Evolutionary conservation across 352 stramenopile species (phyloP), one percentile per base, ranked within the genome.

Genomic region (Globisporangium middletonii): DNA sequence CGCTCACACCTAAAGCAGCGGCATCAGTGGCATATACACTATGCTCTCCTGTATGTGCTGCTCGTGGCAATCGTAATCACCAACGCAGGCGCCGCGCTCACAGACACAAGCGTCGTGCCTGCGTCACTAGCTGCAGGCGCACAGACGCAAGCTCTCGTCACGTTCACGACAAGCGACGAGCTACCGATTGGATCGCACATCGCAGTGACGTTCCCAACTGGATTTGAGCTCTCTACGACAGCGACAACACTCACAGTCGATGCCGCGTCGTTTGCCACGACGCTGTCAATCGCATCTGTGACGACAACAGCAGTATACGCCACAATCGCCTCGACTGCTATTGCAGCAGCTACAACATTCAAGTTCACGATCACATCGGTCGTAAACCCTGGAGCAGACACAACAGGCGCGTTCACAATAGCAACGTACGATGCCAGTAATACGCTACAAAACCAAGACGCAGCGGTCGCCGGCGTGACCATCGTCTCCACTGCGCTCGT

Each of bases 341-440:
- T 86, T 18, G 51, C 50, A 18, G 50, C 64, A 11, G 45, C 43
- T 6, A 42, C 37, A 1, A 44, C 44, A 0, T 79, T 86, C 13
- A 5, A 16, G 37, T 83, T 81, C 49, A 52, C 57, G 0, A 49
- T 81, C 19, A 59, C 68, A 12, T 30, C 57, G 3, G 61, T 85
- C 4, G 65, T 57, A 0, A 83, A 83, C 33, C 72, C 73, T 48
- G 62, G 50, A 2, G 68, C 53, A 15, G 50, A 59, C 6, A 51
- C 38, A 0, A 81, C 62, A 0, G 38, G 15, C 0, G 27, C 26
- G 1, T 78, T 78, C n/a, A 23, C 49, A 0, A 62, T 86, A 16
- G 45, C 46, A 0, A 73, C 61, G 0, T 63, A 63, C 26, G 63
- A 80, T 44, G 42, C 47, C 0, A 72, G 23, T 16, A 58, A 56